Conservation (phyloP, 2,329 filamentous ascomycete genomes). For the Alternaria sp. region DNA sequence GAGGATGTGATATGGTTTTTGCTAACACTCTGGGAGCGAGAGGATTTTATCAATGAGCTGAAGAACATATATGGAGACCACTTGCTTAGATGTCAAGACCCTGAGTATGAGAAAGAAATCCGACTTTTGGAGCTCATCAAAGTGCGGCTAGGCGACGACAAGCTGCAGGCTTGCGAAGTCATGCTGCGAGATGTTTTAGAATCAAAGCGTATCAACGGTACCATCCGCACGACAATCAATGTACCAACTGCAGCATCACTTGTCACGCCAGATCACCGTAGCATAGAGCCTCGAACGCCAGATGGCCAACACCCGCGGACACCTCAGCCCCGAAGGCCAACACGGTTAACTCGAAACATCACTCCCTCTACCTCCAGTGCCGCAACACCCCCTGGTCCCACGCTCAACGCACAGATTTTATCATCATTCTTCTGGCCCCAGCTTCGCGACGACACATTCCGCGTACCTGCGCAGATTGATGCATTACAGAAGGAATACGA, state of each 20-base stretch:
- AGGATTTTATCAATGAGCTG: conserved; percentile 95
- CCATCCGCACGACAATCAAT: conserved; percentile 44
- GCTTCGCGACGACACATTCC: conserved; percentile 74
- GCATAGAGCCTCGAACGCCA: conserved; percentile 30
- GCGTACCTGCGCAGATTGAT: conserved; percentile 66
- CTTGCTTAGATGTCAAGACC: conserved; percentile 69
- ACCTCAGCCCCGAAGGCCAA: conserved; percentile 35
- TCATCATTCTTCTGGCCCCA: conserved; percentile 95
- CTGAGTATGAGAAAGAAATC: conserved; percentile 77
- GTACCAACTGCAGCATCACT: conserved; percentile 15
- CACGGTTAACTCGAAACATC: conserved; percentile 19
- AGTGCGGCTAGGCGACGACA: conserved; percentile 83
- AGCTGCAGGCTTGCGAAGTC: conserved; percentile 92
- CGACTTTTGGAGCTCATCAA: conserved; percentile 88
- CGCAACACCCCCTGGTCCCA: conserved; percentile 45
- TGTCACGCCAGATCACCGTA: conserved; percentile 31
- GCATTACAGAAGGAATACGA: conserved; percentile 76
- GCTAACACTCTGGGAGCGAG: conserved; percentile 85
- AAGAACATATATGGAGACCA: conserved; percentile 89
- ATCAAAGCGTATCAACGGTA: conserved; percentile 75
- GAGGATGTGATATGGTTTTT: conserved; percentile 93
- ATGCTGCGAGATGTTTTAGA: conserved; percentile 96
- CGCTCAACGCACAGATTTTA: conserved; percentile 82
- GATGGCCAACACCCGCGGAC: conserved; percentile 33
- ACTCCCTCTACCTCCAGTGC: conserved; percentile 24